Percentiles rank a stretch among this genome's conserved stretches.
Evolutionary conservation across 768 basidiomycete genomes (phyloP).

Genomic region (Tricholoma matsutake): DNA sequence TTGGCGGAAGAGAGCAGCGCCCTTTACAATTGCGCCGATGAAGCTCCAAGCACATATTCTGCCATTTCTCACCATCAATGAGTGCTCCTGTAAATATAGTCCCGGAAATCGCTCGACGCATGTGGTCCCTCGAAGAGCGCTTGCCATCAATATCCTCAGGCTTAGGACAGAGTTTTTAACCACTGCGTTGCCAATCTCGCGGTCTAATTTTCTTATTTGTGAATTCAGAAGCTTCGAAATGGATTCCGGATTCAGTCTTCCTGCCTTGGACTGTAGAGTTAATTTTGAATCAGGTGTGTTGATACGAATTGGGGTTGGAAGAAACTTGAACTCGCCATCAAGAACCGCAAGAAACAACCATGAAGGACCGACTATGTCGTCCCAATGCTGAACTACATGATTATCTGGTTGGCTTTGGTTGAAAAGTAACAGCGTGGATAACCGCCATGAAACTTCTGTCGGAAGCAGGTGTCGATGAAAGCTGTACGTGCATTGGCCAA

Average conservation of each 20-base stretch:
- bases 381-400: not conserved
- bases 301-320: too few relatives aligned
- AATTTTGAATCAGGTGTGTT: too few relatives aligned
- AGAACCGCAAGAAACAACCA: conserved; percentile 4
- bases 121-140: conserved; percentile 1
- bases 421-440: conserved; percentile 3
- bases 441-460: not conserved
- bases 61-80: not conserved
- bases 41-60: conserved; percentile 2
- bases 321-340: not conserved
- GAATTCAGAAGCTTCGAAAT: not conserved
- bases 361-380: not conserved
- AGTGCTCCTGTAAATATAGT: conserved; percentile 1
- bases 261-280: not conserved
- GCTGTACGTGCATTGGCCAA: not conserved
- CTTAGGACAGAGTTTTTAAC: not conserved
- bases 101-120: not conserved
- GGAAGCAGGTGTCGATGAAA: not conserved
- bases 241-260: not conserved
- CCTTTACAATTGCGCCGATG: conserved; percentile 10
- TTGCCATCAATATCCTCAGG: not conserved
- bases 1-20: conserved; percentile 14
- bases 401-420: conserved; percentile 1
- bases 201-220: not conserved
- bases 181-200: not conserved